Base-by-base conservation (phyloP, 2,329 filamentous ascomycete species). In the Talaromyces sp. region DNA sequence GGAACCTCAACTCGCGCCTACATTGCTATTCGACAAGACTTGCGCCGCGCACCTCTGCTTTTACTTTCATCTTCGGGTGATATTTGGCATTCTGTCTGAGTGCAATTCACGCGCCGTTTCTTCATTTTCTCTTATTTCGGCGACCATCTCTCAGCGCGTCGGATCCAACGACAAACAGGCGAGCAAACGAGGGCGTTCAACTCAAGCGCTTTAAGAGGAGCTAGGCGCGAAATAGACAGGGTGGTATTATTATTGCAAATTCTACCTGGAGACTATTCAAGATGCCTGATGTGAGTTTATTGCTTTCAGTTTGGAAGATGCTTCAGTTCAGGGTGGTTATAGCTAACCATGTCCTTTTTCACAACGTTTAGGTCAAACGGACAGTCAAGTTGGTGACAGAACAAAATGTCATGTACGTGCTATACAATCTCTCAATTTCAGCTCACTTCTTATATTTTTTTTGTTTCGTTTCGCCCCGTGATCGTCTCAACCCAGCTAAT, bases 341-440 rank as follows among this genome's bases (percentile, higher is more conserved):
- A 46, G 43, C 43, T 46, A 24, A 46, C 9, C 55, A 43, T 49
- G 14, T 46, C 35, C 49, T 27, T 55, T 58, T 51, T 56, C 51
- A 55, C n/a, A 11, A 50, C 46, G 38, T 63, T 57, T 68, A 90
- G 87, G 78, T 88, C 70, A 89, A 97, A 84, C 87, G 95, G 71
- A 90, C 86, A 72, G 84, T 99, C 78, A 96, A 93, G 85, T 86
- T 99, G 79, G 84, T 97, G 68, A 98, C 95, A 56, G 88, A 95
- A 80, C 93, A 98, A 78, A 85, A 87, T 73, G 85, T 92, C 77
- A 90, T 92, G 91, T 96, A 86, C 78, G 89, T 84, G 53, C 49
- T 43, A 58, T 57, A 38, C 58, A 8, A 58, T 58, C n/a, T 53
- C 59, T 58, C 32, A 26, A 14, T 38, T 56, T 27, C 41, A 21